Percentiles rank a stretch among this genome's conserved stretches.
Evolutionary conservation across 768 basidiomycete genomes (phyloP).

Genomic region (Boletus patriciae): DNA sequence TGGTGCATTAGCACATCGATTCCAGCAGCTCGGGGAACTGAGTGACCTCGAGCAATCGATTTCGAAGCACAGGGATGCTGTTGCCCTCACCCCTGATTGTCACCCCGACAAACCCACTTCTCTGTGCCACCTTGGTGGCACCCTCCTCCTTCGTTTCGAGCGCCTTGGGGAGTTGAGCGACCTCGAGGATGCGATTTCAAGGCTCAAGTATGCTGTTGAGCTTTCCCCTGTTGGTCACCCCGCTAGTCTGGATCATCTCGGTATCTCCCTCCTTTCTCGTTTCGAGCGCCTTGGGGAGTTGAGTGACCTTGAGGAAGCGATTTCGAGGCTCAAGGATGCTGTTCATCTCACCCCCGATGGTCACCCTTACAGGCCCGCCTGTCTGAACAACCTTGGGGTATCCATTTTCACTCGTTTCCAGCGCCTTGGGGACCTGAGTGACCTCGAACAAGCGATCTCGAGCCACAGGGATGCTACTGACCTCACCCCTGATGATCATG

Average conservation of each 20-base stretch:
- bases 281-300: background rate
- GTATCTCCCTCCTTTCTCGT: background rate
- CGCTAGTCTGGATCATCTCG: background rate
- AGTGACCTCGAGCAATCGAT: background rate
- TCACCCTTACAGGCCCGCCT: background rate
- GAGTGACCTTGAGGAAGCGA: background rate
- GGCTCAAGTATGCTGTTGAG: background rate
- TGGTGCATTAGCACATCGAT: background rate
- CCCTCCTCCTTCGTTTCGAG: background rate
- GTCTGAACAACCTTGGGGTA: background rate
- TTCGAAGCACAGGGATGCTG: background rate
- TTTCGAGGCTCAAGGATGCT: background rate
- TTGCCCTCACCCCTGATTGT: background rate
- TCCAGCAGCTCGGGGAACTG: background rate
- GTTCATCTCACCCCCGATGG: background rate
- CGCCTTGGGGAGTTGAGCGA: background rate
- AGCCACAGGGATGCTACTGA: background rate
- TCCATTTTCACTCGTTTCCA: background rate
- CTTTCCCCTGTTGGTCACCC: background rate
- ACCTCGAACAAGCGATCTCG: background rate
- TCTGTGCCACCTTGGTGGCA: background rate
- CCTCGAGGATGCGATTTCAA: background rate
- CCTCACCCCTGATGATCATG: background rate
- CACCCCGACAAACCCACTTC: background rate
- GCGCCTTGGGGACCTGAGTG: background rate